A percentile compares a stretch with the other conserved stretches of the same genome.
Evolutionary conservation across 768 basidiomycete genomes (phyloP).

Genomic region (Termitomyces sp.): DNA sequence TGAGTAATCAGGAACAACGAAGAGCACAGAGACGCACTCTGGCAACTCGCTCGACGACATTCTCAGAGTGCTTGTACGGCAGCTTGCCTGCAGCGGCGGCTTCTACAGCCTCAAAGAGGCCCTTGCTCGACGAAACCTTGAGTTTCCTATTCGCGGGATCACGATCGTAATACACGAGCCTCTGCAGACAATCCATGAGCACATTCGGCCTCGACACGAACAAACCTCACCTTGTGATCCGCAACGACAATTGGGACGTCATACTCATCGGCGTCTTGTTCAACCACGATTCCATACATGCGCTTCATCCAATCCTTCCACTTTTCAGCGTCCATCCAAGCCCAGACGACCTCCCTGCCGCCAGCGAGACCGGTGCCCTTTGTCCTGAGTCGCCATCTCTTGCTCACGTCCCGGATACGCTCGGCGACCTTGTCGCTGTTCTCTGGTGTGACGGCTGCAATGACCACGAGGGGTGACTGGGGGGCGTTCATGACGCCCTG

Average conservation of each 20-base stretch:
- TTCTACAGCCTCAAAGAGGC: slow-evolving; percentile 67
- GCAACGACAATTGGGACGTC: slow-evolving; percentile 60
- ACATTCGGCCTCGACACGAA: neutral
- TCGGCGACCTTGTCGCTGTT: slow-evolving; percentile 36
- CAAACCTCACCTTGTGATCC: slow-evolving; percentile 66
- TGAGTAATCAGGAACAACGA: neutral
- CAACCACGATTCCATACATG: slow-evolving; percentile 68
- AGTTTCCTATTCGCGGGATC: slow-evolving; percentile 54
- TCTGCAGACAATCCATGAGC: slow-evolving; percentile 30
- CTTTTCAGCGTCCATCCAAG: slow-evolving; percentile 81
- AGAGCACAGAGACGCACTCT: slow-evolving; percentile 34
- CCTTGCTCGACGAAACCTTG: slow-evolving; percentile 40
- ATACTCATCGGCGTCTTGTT: slow-evolving; percentile 23
- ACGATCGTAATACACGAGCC: slow-evolving; percentile 68
- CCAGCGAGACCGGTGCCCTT: slow-evolving; percentile 33
- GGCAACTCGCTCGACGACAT: slow-evolving; percentile 57
- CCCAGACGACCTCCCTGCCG: slow-evolving; percentile 66
- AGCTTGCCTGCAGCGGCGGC: slow-evolving; percentile 49
- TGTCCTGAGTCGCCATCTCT: slow-evolving; percentile 51
- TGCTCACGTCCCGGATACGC: slow-evolving; percentile 45
- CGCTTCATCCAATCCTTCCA: slow-evolving; percentile 90
- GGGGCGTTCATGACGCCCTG: slow-evolving; percentile 81
- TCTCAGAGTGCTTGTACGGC: slow-evolving; percentile 60
- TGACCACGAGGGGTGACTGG: slow-evolving; percentile 69
- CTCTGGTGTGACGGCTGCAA: slow-evolving; percentile 45